Conservation (phyloP, 371 early-diverging fungal species). For the Mortierella sp. region DNA sequence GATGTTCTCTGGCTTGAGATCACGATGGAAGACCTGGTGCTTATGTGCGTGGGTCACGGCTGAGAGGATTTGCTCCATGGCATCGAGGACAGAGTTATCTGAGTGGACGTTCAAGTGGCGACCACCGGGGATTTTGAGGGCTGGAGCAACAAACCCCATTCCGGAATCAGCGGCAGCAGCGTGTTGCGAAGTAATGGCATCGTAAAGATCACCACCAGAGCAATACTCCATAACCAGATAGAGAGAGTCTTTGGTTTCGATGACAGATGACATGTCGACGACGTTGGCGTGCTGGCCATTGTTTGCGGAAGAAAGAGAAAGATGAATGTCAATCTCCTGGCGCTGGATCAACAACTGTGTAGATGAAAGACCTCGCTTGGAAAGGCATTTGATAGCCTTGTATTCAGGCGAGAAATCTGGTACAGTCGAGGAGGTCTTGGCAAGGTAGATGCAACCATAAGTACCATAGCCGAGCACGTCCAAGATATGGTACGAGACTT, state of each 20-base stretch:
- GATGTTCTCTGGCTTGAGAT: conserved; percentile 86
- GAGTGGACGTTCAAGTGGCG: conserved; percentile 48
- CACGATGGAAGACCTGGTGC: conserved; percentile 77
- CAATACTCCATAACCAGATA: conserved; percentile 76
- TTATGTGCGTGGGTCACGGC: conserved; percentile 69
- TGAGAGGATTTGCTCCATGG: conserved; percentile 67
- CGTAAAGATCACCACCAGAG: conserved; percentile 74
- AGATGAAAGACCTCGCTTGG: conserved; percentile 71
- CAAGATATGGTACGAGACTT: conserved; percentile 51
- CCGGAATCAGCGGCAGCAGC: conserved; percentile 51
- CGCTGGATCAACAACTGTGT: conserved; percentile 75
- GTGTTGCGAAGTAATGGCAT: conserved; percentile 64
- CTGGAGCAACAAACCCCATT: conserved; percentile 53
- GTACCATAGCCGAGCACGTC: conserved; percentile 73
- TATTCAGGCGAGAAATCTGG: conserved; percentile 52
- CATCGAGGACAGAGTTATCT: conserved; percentile 57
- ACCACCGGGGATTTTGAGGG: conserved; percentile 8
- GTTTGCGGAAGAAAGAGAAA: conserved; percentile 58
- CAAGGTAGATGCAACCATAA: conserved; percentile 73
- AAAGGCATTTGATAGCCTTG: conserved; percentile 80
- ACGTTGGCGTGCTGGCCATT: conserved; percentile 72
- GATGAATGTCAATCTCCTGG: conserved; percentile 82
- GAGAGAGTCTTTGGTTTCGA: conserved; percentile 63
- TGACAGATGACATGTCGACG: conserved; percentile 66
- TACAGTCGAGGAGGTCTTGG: conserved; percentile 55